Base-by-base conservation (phyloP, 257 asterid genomes). In the Eustoma russellianum region DNA sequence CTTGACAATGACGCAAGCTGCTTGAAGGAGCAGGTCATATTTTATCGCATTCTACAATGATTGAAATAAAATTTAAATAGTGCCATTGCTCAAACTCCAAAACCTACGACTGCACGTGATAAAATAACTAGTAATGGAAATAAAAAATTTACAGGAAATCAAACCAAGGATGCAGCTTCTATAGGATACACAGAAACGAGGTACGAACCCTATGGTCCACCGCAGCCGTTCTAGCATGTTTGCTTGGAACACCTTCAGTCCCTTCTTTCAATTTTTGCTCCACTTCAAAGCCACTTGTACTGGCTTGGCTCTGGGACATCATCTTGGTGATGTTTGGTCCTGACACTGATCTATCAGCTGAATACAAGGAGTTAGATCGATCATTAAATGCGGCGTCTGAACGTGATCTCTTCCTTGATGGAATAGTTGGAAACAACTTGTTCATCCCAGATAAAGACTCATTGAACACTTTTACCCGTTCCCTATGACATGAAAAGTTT, bases 221-320 rank as follows among this genome's bases (percentile, higher is more conserved):
- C 90, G 81, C 65, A 64, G 95, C 81, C 43, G 95, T 89, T 70
- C 95, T 90, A 62, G 97, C 77, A 15, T 95, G 97, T 77, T 86
- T 90, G 80, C 65, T 83, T 68, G 90, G 95, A 56, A 76, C 73
- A 62, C 56, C 65, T 73, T 86, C 81, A 33, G 65, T 66, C 77
- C 86, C 75, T 55, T 78, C 95, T 72, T 81, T 94, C 38, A 77
- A 58, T 64, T 82, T 90, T 63, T 63, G 85, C 72, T 89, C 93
- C 73, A 70, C 64, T 48, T 86, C 94, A 74, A 69, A 78, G 58
- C 93, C 76, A 79, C 76, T 77, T 15, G 71, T 57, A 74, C 60
- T 70, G 35, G 74, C 71, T 66, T 83, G 95, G 69, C 60, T 76
- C 54, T 79, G 95, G 49, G 76, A 52, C 56, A 85, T 90, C 50